Evolutionary conservation across 495 filamentous ascomycete species (phyloP), one percentile per base, ranked within the genome.

Genomic region (Thermothielavioides terrestris): DNA sequence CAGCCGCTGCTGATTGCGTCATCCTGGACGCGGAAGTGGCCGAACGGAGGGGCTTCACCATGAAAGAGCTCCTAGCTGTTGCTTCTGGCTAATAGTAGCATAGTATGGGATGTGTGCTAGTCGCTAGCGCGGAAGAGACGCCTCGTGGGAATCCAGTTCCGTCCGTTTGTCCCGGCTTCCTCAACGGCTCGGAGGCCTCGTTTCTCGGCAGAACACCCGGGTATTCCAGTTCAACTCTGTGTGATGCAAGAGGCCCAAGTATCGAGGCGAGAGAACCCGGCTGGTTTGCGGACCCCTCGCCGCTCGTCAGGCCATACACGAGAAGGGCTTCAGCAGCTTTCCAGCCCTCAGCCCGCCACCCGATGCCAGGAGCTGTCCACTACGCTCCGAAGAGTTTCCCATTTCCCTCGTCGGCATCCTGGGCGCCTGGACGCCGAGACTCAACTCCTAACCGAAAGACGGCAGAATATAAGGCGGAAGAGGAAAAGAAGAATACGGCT

Each of bases 401-500:
- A 23, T 27, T 39, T 40, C 42, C 50, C 37, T 40, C 40, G 43
- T 50, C 56, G 12, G 26, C 50, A 41, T 52, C 53, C 47, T 38
- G 36, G 31, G 26, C 12, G 42, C 28, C 32, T 44, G 35, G 43
- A 54, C 42, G 41, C 40, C 46, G 49, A 55, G 54, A 49, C 27
- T 25, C 32, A 47, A 44, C 49, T 39, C 17, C 9, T 30, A 32
- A 39, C 21, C 12, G 11, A 59, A 48, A 41, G 49, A 56, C 53
- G 58, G 37, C 45, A 49, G 45, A 61, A 54, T 52, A 25, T 55
- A 55, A 58, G 34, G 48, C 43, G n/a, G n/a, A 50, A 61, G 40
- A 58, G 14, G 51, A 50, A 23, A 49, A 50, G 34, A 40, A 32
- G 42, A 26, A 54, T 25, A 39, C 34, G 36, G 48, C 48, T 43